Evolutionary conservation across 306 rosid genomes (phyloP).

Genomic region (Trichosanthes cucumerina): DNA sequence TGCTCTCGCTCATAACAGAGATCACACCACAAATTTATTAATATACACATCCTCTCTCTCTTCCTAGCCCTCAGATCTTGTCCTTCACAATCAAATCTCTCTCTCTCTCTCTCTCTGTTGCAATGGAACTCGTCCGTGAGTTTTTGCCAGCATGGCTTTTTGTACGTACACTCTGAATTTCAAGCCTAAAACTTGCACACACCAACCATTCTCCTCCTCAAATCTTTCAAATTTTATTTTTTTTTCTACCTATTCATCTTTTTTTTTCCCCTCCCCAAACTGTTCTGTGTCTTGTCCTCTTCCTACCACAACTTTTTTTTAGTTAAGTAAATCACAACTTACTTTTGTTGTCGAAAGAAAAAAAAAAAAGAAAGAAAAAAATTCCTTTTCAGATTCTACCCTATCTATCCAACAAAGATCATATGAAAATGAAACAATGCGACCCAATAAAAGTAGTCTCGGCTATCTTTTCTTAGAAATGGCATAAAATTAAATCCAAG

Average conservation of each 20-base stretch:
- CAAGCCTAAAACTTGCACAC: conserved; percentile 2
- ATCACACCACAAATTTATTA: conserved; percentile 10
- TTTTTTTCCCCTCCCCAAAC: background rate
- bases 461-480: background rate
- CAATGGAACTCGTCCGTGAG: conserved; percentile 5
- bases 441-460: background rate
- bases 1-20: background rate
- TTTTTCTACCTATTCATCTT: background rate
- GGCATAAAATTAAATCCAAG: background rate
- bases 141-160: conserved; percentile 8
- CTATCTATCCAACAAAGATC: background rate
- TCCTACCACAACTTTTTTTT: background rate
- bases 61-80: background rate
- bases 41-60: background rate
- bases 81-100: background rate
- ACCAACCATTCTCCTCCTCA: conserved; percentile 8
- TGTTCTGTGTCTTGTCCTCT: background rate
- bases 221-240: background rate
- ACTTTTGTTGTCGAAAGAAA: background rate
- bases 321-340: background rate
- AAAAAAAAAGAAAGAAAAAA: background rate
- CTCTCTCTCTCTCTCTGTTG: background rate
- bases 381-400: background rate
- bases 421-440: background rate
- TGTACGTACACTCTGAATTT: background rate